phyloP scores from a whole-genome alignment of 257 asterid species.

The Thymus quinquecostatus region DNA sequence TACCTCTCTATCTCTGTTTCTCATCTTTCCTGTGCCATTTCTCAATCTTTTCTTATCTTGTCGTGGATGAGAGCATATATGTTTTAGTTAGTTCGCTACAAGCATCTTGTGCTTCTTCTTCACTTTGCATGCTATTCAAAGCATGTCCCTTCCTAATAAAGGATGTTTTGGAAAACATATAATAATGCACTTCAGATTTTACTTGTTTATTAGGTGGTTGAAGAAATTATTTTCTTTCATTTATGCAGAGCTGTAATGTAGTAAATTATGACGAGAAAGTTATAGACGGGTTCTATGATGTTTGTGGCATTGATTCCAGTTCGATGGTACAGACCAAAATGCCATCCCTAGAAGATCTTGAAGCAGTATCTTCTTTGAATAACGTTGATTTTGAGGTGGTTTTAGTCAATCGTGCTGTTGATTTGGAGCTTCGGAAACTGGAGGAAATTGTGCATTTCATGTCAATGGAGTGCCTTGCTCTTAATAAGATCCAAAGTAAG shows the following conservation, averaged over 20 bases:
- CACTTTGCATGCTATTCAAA: neutral
- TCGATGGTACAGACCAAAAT: constrained; percentile 64
- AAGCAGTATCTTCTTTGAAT: constrained; percentile 60
- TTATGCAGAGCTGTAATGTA: constrained; percentile 84
- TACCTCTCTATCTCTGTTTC: neutral
- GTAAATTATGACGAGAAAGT: constrained; percentile 93
- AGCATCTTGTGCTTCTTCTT: constrained; percentile 19
- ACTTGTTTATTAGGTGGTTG: constrained; percentile 18
- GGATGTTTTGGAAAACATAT: neutral
- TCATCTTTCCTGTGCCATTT: neutral
- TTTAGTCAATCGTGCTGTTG: constrained; percentile 71
- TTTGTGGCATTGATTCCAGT: constrained; percentile 73
- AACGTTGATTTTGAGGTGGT: constrained; percentile 75
- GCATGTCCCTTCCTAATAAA: neutral
- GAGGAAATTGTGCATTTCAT: constrained; percentile 76
- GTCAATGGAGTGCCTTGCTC: constrained; percentile 58
- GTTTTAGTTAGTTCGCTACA: neutral
- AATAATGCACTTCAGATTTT: neutral
- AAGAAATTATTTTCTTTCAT: constrained; percentile 22
- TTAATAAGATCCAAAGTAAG: constrained; percentile 47
- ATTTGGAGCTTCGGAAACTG: constrained; percentile 71
- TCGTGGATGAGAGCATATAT: neutral
- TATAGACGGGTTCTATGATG: constrained; percentile 95
- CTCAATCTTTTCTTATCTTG: neutral
- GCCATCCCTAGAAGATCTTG: constrained; percentile 84